Evolutionary conservation across 1,284 basidiomycete species (phyloP).

Genomic region (Blastosporella zonata): DNA sequence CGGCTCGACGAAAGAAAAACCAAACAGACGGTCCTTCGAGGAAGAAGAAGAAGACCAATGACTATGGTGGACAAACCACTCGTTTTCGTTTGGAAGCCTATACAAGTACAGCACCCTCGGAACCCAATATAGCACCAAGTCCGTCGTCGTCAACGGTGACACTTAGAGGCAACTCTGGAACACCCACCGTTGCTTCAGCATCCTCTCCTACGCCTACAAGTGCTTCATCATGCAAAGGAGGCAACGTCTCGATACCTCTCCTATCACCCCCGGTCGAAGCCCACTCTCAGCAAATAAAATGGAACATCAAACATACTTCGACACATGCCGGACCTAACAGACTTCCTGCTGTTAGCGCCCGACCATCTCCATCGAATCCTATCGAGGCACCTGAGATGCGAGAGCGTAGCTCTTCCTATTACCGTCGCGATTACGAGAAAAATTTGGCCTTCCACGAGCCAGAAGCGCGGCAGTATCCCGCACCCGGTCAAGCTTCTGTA

Average conservation of each 20-base stretch:
- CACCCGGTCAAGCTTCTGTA: neutral
- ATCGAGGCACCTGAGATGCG: neutral
- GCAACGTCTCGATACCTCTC: slow-evolving; percentile 2
- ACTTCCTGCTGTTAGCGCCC: neutral
- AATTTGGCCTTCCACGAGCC: slow-evolving; percentile 4
- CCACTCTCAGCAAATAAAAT: slow-evolving; percentile 4
- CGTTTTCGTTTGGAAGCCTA: slow-evolving; percentile 36
- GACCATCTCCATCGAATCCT: neutral
- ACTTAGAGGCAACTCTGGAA: neutral
- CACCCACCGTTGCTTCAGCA: slow-evolving; percentile 8
- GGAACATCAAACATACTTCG: neutral
- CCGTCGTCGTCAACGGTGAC: neutral
- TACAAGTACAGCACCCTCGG: slow-evolving; percentile 5
- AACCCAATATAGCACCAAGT: slow-evolving; percentile 15
- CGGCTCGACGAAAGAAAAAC: slow-evolving; percentile 22
- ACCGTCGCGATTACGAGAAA: slow-evolving; percentile 18
- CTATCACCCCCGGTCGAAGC: slow-evolving; percentile 1
- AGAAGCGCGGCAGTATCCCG: neutral
- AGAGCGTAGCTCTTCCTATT: slow-evolving; percentile 1
- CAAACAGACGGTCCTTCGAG: slow-evolving; percentile 27
- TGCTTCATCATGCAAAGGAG: slow-evolving; percentile 4
- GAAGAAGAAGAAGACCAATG: slow-evolving; percentile 24
- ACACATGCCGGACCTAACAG: neutral
- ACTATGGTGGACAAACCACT: slow-evolving; percentile 37
- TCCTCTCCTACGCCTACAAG: slow-evolving; percentile 12